phyloP scores from a whole-genome alignment of 257 asterid genomes.

The Mentha longifolia region DNA sequence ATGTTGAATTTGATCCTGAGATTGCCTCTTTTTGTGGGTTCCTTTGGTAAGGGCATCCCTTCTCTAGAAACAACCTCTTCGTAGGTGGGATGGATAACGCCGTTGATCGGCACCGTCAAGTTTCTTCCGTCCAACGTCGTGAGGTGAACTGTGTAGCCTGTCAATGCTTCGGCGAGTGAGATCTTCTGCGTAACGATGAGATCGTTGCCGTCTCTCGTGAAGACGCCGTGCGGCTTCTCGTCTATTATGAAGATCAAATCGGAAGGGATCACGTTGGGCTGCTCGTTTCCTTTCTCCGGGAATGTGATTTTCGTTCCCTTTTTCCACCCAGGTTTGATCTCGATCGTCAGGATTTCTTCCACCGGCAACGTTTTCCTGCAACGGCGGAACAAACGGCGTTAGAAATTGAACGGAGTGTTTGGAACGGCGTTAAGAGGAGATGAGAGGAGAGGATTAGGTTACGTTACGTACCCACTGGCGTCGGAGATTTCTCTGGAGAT shows the following conservation, averaged over 20 bases:
- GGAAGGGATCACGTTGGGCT: constrained; percentile 68
- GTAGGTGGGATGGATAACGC: constrained; percentile 65
- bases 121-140: constrained; percentile 78
- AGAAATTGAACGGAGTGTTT: not conserved
- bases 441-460: too few relatives aligned
- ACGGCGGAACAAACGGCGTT: constrained; percentile 10
- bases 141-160: constrained; percentile 69
- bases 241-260: constrained; percentile 82
- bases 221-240: constrained; percentile 77
- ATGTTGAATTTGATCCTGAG: constrained; percentile 80
- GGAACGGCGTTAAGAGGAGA: not conserved
- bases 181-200: constrained; percentile 60
- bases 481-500: constrained; percentile 85
- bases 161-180: constrained; percentile 67
- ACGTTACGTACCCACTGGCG: constrained; percentile 75
- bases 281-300: constrained; percentile 89
- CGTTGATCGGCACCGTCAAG: constrained; percentile 59
- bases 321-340: constrained; percentile 91
- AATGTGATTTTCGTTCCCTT: constrained; percentile 96
- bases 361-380: constrained; percentile 74
- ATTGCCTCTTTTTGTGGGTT: constrained; percentile 67
- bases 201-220: constrained; percentile 80
- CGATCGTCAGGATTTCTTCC: constrained; percentile 74
- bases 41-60: constrained; percentile 93
- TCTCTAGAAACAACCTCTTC: constrained; percentile 80